phyloP scores from a whole-genome alignment of 1,284 basidiomycete species.

The Tremellales sp. region DNA sequence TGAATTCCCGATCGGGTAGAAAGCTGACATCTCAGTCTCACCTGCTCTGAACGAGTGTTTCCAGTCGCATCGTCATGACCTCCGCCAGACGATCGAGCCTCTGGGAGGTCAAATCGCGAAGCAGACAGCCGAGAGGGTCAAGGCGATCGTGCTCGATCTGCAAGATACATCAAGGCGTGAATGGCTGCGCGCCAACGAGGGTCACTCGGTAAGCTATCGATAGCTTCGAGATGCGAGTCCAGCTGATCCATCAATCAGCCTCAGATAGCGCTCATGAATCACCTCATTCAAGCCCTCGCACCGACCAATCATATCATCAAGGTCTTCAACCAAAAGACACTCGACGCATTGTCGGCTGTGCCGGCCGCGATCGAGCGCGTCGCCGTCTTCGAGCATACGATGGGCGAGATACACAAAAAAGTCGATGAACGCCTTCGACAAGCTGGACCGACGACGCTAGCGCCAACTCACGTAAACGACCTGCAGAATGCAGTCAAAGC shows the following conservation, averaged over 20 bases:
- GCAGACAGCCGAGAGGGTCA: conserved; percentile 7
- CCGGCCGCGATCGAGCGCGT: not conserved
- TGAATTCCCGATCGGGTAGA: too few species aligned
- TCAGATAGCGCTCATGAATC: conserved; percentile 12
- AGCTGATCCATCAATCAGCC: conserved; percentile 12
- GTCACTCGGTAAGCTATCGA: not conserved
- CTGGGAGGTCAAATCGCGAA: conserved; percentile 6
- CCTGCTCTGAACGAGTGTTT: conserved; percentile 15
- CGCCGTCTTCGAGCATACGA: not conserved
- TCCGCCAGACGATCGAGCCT: not conserved
- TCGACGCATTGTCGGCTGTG: conserved; percentile 2
- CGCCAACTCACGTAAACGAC: too few species aligned
- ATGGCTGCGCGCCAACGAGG: not conserved
- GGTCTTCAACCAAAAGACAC: too few species aligned
- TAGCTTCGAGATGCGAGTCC: not conserved
- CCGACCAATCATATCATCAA: conserved; percentile 16
- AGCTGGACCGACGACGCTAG: too few species aligned
- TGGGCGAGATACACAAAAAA: not conserved
- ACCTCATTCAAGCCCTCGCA: conserved; percentile 18
- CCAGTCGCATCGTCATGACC: not conserved
- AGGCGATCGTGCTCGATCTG: conserved; percentile 3
- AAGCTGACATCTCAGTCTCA: conserved; percentile 12
- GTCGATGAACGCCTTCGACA: too few species aligned
- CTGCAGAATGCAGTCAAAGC: too few species aligned
- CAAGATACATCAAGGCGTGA: conserved; percentile 1